Conservation (phyloP, 352 stramenopile species). For the Phytophthora gonapodyides region DNA sequence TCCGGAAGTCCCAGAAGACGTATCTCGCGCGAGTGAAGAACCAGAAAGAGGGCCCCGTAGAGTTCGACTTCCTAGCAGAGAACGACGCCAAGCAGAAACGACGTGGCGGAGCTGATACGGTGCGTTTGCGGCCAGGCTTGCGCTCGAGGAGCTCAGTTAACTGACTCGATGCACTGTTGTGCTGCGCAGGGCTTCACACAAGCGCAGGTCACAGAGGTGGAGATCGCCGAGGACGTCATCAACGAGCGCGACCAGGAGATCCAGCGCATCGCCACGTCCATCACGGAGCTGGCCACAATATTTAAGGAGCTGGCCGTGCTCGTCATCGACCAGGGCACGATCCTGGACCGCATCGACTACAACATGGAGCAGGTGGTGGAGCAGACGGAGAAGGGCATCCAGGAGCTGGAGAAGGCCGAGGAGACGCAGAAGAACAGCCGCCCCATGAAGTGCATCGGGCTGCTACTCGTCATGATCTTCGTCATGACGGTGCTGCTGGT, state of each 20-base stretch:
- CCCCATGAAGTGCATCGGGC: slow-evolving; percentile 95
- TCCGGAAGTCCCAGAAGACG: slow-evolving; percentile 98
- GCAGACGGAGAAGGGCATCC: slow-evolving; percentile 98
- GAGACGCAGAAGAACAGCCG: slow-evolving; percentile 98
- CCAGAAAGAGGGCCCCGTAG: slow-evolving; percentile 95
- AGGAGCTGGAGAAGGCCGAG: slow-evolving; percentile 99
- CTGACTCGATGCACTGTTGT: slow-evolving; percentile 30
- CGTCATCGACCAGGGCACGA: slow-evolving; percentile 99
- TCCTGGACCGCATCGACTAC: slow-evolving; percentile 99
- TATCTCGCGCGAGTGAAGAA: slow-evolving; percentile 97
- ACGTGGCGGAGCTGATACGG: slow-evolving; percentile 39
- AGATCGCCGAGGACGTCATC: slow-evolving; percentile 96
- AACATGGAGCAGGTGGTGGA: slow-evolving; percentile 99
- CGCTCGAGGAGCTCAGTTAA: background rate
- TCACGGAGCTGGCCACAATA: slow-evolving; percentile 99
- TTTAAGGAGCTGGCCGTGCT: slow-evolving; percentile 99
- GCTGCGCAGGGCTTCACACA: slow-evolving; percentile 89
- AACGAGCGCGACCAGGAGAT: slow-evolving; percentile 97
- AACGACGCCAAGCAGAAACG: slow-evolving; percentile 66
- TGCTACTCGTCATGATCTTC: slow-evolving; percentile 93
- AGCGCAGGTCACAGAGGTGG: slow-evolving; percentile 95
- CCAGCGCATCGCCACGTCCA: slow-evolving; percentile 97
- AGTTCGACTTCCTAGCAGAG: slow-evolving; percentile 91
- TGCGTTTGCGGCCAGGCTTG: slow-evolving; percentile 11
- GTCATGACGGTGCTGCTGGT: slow-evolving; percentile 93